Percentiles rank a stretch among this genome's conserved stretches.
These are phyloP conservation scores for Cyberlindnera veronae DNA, from an alignment of 805 yeast genomes.

Conservation along the genomic window DNA sequence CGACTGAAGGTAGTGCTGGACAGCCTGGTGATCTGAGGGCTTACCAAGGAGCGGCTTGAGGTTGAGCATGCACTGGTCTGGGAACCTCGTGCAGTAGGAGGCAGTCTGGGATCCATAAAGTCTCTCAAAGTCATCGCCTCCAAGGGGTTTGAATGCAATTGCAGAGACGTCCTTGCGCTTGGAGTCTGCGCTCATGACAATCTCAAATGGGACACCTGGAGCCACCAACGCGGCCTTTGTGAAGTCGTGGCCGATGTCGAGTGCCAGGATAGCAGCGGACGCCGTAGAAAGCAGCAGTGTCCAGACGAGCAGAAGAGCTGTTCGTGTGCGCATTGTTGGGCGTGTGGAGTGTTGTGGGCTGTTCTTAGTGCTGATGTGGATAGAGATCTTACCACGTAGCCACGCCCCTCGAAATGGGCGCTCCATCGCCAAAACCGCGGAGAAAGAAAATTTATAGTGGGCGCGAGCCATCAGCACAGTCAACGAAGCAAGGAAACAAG, in stretches of 20 bases:
- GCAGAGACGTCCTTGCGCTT: slow-evolving; percentile 88
- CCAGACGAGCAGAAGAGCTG: slow-evolving; percentile 2
- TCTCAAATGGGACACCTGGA: slow-evolving; percentile 84
- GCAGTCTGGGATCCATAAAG: slow-evolving; percentile 75
- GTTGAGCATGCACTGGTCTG: slow-evolving; percentile 62
- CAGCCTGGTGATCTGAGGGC: slow-evolving; percentile 43
- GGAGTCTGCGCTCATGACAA: slow-evolving; percentile 85
- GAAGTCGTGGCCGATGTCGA: slow-evolving; percentile 86
- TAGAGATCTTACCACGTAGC: too few relatives aligned
- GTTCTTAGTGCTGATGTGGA: too few relatives aligned
- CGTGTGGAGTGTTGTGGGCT: too few relatives aligned
- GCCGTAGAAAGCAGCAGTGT: slow-evolving; percentile 15
- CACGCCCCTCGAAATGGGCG: too few relatives aligned
- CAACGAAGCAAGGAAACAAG: too few relatives aligned
- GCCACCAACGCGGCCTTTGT: slow-evolving; percentile 87
- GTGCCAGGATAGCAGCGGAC: slow-evolving; percentile 70
- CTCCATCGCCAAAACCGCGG: too few relatives aligned
- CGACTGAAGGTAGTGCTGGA: slow-evolving; percentile 42
- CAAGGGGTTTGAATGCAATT: slow-evolving; percentile 51
- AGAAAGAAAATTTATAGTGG: too few relatives aligned
- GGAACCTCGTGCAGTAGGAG: slow-evolving; percentile 67
- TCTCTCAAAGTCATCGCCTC: slow-evolving; percentile 53
- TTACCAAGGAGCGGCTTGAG: slow-evolving; percentile 73
- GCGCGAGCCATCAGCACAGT: too few relatives aligned
- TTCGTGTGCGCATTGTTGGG: slow-evolving; percentile 7